These are phyloP conservation scores for Aurifilum marmelostoma DNA, from an alignment of 2,329 filamentous ascomycete species.

Conservation along the genomic window DNA sequence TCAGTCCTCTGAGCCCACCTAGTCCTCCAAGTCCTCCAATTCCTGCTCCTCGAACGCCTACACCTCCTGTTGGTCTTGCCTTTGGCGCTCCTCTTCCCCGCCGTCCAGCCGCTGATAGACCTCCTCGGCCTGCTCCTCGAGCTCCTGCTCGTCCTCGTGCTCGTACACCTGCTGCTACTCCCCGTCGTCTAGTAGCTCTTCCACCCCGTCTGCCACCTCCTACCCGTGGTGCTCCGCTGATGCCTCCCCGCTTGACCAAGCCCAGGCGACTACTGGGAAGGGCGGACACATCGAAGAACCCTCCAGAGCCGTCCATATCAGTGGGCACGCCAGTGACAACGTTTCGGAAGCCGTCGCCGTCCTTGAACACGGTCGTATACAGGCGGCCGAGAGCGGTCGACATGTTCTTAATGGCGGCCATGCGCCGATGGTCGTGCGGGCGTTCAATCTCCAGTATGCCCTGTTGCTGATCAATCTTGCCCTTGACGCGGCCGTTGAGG, in stretches of 20 bases:
- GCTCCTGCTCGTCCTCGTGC: not conserved
- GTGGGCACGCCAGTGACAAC: slow-evolving; percentile 34
- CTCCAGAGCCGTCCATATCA: slow-evolving; percentile 14
- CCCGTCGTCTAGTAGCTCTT: not conserved
- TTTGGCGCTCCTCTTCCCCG: not conserved
- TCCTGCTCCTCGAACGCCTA: not conserved
- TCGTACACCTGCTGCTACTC: not conserved
- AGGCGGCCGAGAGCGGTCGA: slow-evolving; percentile 69
- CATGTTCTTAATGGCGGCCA: slow-evolving; percentile 74
- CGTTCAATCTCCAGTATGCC: slow-evolving; percentile 83
- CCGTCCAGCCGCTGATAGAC: too few relatives aligned
- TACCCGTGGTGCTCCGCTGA: not conserved
- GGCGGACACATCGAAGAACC: slow-evolving; percentile 14
- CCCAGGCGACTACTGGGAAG: not conserved
- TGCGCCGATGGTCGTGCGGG: slow-evolving; percentile 72
- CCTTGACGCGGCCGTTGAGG: slow-evolving; percentile 82
- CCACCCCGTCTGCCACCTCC: not conserved
- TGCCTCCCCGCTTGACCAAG: not conserved
- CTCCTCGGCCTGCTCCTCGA: not conserved
- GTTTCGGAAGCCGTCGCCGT: slow-evolving; percentile 69
- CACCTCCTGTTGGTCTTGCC: not conserved
- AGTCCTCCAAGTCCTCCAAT: not conserved
- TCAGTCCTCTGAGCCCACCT: not conserved
- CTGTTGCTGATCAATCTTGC: slow-evolving; percentile 85
- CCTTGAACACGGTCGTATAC: slow-evolving; percentile 73